Base-by-base conservation (phyloP, 257 asterid species). In the Echium plantagineum region DNA sequence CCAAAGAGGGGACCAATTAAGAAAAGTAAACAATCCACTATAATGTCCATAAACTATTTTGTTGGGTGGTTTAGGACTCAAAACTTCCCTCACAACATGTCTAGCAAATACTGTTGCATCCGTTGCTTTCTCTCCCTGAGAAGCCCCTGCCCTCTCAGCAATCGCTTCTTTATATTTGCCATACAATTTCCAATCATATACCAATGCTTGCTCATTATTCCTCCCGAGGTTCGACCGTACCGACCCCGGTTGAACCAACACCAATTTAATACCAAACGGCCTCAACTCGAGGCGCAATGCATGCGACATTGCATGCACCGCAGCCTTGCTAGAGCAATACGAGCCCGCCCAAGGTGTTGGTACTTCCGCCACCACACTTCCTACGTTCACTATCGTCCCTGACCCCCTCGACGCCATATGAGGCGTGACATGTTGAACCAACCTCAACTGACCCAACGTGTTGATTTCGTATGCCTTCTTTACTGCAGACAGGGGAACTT, bases 271-370 rank as follows among this genome's bases (percentile, higher is more conserved):
- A 42, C 63, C 63, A 15, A 87, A 82, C 0, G 95, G 94, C 31
- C 63, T 48, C 28, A 87, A 74, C 77, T 87, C 95, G 0, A 87
- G 76, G 1, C 89, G 63, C 3, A 84, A 73, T 0, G 77, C 70
- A 15, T 80, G 73, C 0, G 94, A 80, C 56, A 82, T 63, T 1
- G 94, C 86, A 32, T 80, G 86, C 17, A 82, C 80, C 0, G 85
- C 86, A 0, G 90, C 90, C 61, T 87, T 87, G 60, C 71, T 78
- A 19, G 96, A 86, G 15, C 90, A 84, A 35, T 87, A 87, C 2
- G 96, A 76, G 18, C 96, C 94, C 0, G 90, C 85, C 96, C 96
- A 82, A 0, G 96, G 94, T 1, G 95, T 82, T 0, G 95, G 82
- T 28, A 76, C 89, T 53, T 69, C 76, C 60, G 84, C 95, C 0